Percentiles rank a stretch among this genome's conserved stretches.
Evolutionary conservation across 331 rosid species (phyloP).

Genomic region (Acacia pycnantha): DNA sequence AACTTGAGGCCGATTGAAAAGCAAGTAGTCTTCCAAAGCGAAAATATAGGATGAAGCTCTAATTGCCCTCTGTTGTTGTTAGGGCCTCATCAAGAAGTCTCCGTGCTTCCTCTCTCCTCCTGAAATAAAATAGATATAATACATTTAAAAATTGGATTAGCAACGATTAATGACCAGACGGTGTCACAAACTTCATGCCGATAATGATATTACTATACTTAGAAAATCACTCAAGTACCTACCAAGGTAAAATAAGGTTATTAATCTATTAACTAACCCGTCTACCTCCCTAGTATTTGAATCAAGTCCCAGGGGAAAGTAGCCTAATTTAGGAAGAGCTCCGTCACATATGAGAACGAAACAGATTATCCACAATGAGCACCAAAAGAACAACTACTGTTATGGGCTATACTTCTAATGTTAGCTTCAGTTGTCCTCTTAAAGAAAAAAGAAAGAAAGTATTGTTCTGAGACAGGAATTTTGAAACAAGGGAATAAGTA

Average conservation of each 20-base stretch:
- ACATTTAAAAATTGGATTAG: neutral
- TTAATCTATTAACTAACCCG: neutral
- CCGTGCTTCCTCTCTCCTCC: conserved; percentile 91
- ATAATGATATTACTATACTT: neutral
- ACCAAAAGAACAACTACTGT: neutral
- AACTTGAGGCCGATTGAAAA: neutral
- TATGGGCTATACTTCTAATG: neutral
- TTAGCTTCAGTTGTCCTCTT: conserved; percentile 1
- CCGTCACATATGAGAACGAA: conserved; percentile 5
- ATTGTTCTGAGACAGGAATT: neutral
- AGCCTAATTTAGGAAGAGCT: neutral
- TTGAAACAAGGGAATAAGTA: neutral
- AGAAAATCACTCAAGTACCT: conserved; percentile 3
- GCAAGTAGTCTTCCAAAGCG: neutral
- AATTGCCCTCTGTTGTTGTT: conserved; percentile 60
- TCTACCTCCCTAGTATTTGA: neutral
- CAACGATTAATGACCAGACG: conserved; percentile 13
- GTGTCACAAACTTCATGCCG: neutral
- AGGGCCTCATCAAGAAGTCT: conserved; percentile 76
- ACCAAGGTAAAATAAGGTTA: neutral
- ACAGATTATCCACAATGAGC: neutral
- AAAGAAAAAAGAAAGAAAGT: neutral
- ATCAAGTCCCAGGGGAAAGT: neutral
- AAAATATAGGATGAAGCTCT: conserved; percentile 6
- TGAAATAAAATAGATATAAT: conserved; percentile 21